These are phyloP conservation scores for Nakazawaea ambrosiae DNA, from an alignment of 805 yeast genomes.

Conservation along the genomic window DNA sequence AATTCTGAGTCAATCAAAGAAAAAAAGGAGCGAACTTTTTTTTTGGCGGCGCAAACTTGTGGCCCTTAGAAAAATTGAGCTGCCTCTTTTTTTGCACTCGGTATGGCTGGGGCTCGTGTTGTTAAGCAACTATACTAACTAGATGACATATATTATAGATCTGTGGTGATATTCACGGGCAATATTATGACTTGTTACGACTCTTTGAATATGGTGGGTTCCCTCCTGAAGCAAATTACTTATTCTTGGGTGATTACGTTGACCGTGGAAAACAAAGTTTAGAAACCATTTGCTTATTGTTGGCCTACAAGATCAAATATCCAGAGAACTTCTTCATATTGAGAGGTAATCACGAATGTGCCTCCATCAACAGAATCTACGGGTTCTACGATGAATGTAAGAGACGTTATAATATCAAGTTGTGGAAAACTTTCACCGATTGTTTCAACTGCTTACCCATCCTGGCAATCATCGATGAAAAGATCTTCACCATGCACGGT, in stretches of 20 bases:
- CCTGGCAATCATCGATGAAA: conserved; percentile 97
- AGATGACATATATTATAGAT: conserved; percentile 32
- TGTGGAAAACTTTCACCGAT: conserved; percentile 98
- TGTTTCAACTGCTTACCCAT: conserved; percentile 98
- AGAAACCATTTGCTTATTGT: conserved; percentile 88
- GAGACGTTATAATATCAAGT: conserved; percentile 95
- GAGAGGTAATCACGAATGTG: conserved; percentile 98
- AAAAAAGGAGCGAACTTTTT: too few species aligned
- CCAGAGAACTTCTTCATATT: conserved; percentile 96
- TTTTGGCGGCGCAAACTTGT: too few species aligned
- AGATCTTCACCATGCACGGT: conserved; percentile 98
- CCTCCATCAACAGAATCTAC: conserved; percentile 94
- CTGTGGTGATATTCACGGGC: conserved; percentile 99
- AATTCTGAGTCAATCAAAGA: too few species aligned
- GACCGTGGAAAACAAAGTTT: conserved; percentile 98
- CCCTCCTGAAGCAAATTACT: conserved; percentile 97
- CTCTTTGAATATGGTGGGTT: conserved; percentile 97
- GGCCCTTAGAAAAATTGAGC: too few species aligned
- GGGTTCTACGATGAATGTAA: conserved; percentile 99
- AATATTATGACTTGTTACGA: conserved; percentile 91
- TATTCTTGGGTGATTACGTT: conserved; percentile 94
- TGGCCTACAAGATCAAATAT: conserved; percentile 95
- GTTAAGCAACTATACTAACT: too few species aligned
- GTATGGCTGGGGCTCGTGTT: too few species aligned
- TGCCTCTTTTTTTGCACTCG: too few species aligned